Percentiles rank a stretch among this genome's conserved stretches.
phyloP scores from a whole-genome alignment of 805 yeast genomes.

The Candida loeiensis region DNA sequence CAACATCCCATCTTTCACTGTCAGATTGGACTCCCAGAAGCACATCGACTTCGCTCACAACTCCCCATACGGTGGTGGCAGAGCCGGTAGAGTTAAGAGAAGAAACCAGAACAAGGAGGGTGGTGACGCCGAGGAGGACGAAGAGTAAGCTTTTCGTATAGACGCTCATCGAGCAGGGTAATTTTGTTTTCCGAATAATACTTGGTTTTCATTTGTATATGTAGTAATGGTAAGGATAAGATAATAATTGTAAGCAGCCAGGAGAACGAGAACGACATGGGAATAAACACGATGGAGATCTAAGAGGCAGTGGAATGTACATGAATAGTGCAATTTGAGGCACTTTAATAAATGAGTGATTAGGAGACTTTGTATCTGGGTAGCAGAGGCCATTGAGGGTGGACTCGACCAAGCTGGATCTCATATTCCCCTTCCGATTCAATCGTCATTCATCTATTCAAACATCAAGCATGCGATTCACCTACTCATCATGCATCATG shows the following conservation, averaged over 20 bases:
- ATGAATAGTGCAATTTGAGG: too few relatives aligned
- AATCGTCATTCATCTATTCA: too few relatives aligned
- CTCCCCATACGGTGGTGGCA: constrained; percentile 99
- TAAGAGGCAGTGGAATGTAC: too few relatives aligned
- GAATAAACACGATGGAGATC: background rate
- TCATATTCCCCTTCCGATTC: too few relatives aligned
- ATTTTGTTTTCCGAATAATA: constrained; percentile 3
- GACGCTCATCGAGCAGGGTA: background rate
- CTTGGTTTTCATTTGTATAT: background rate
- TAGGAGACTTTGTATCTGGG: too few relatives aligned
- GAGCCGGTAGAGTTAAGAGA: constrained; percentile 99
- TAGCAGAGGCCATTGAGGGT: too few relatives aligned
- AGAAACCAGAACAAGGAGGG: constrained; percentile 67
- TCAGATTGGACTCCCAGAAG: constrained; percentile 99
- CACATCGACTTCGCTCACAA: constrained; percentile 99
- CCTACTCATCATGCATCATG: too few relatives aligned
- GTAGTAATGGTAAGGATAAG: constrained; percentile 1
- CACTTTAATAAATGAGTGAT: too few relatives aligned
- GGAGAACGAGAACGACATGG: background rate
- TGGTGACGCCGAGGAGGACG: constrained; percentile 64
- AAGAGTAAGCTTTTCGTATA: constrained; percentile 50
- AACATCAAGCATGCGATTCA: too few relatives aligned
- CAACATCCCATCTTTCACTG: constrained; percentile 98
- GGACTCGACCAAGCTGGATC: too few relatives aligned
- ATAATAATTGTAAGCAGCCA: background rate